Base-by-base conservation (phyloP, 352 stramenopile genomes). In the Pythium graminicola region DNA sequence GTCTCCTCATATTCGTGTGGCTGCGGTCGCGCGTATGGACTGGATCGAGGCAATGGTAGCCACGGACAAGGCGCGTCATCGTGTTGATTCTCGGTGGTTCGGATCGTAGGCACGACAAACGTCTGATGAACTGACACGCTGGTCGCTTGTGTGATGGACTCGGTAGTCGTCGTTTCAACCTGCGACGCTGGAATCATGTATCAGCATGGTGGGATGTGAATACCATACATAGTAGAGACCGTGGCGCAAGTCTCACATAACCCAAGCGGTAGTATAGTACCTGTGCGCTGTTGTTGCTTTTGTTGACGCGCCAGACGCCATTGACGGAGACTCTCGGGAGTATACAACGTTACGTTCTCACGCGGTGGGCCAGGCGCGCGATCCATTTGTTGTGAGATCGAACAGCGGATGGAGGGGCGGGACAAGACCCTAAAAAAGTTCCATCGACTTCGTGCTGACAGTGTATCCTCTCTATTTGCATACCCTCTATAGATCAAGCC, bases 281-380 rank as follows among this genome's bases (percentile, higher is more conserved):
- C 38, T 5, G n/a, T 44, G 38, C 31, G 49, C n/a, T 47, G 38
- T 19, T 56, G 49, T 14, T 41, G 28, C 17, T 40, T 46, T 27
- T 57, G 50, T 40, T 57, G 50, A 28, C 39, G 50, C 50, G 28
- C 50, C 19, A 57, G 50, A 6, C 50, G 50, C 50, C 50, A 57
- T 40, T 57, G 50, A 29, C 50, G 50, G 19, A 57, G 50, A 20
- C 50, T 57, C 50, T 57, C 50, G 29, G 50, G 50, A 17, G 50
- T 57, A 39, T 57, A 57, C 19, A 49, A 40, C 26, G 50, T 57
- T 31, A 32, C 40, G 39, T 31, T 19, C 28, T 32, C 50, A 29
- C 13, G 22, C 28, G 36, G 41, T 17, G 38, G 50, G n/a, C n/a
- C n/a, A 14, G 29, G 44, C 13, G 46, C 7, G 40, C 40, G 40